Percentiles rank a stretch among this genome's conserved stretches.
These are phyloP conservation scores for Hypoxylon sp. DNA, from an alignment of 2,329 filamentous ascomycete species.

Conservation along the genomic window DNA sequence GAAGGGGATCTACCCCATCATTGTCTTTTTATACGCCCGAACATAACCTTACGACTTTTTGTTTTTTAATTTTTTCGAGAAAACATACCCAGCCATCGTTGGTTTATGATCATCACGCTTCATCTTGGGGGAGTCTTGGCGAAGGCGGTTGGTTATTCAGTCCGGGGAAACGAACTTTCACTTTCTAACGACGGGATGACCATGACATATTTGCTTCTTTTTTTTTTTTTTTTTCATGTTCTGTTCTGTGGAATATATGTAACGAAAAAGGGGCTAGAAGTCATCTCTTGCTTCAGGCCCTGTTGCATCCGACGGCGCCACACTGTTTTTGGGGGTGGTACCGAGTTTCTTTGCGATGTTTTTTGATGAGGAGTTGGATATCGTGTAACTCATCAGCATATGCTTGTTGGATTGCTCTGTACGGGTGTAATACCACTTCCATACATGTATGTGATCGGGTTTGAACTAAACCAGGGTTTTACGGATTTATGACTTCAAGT, in stretches of 20 bases:
- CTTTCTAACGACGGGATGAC: conserved; percentile 37
- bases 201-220: conserved; percentile 17
- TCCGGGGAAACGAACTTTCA: not conserved
- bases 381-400: conserved; percentile 4
- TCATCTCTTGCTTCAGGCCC: conserved; percentile 3
- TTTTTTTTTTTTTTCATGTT: too few relatives aligned
- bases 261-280: conserved; percentile 18
- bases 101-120: conserved; percentile 13
- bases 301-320: conserved; percentile 34
- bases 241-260: not conserved
- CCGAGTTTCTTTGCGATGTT: conserved; percentile 8
- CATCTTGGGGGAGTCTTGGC: conserved; percentile 12
- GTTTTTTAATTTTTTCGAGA: not conserved
- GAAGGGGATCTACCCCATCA: not conserved
- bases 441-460: conserved; percentile 17
- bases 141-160: not conserved
- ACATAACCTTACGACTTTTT: not conserved
- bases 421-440: conserved; percentile 18
- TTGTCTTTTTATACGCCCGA: not conserved
- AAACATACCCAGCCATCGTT: conserved; percentile 24
- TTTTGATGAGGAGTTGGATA: conserved; percentile 2
- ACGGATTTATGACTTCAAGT: conserved; percentile 23
- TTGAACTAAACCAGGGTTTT: conserved; percentile 3
- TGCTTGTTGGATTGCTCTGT: conserved; percentile 22
- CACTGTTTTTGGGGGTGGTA: conserved; percentile 26